Evolutionary conservation across 2,329 filamentous ascomycete species (phyloP), one percentile per base, ranked within the genome.

Genomic region (Aurifilum marmelostoma): DNA sequence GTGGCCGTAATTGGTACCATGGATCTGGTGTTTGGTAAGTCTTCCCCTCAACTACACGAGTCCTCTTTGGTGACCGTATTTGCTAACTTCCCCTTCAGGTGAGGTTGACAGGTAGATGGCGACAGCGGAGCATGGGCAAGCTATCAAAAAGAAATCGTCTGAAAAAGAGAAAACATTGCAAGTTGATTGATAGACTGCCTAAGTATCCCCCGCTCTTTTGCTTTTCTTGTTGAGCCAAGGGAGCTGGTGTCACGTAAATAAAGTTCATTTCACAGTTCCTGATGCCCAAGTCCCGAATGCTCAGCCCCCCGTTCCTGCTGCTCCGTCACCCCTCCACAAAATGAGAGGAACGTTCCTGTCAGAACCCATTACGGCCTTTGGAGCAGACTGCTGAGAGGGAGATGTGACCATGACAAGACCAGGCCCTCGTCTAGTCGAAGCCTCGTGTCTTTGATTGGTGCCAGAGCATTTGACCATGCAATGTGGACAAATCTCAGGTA

Each of bases 1-100:
- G 96, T 99, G 63, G 97, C 96, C 62, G 94, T 98, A 70, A 98
- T 98, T 75, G 92, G 89, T 79, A 92, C 92, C 65, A 94, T 94
- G 91, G 92, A 94, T 88, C 82, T 96, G 79, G 92, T 95, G 85
- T 95, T 96, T 80, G 93, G 93, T 89, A 85, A 85, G 87, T 81
- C 59, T 18, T 34, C 21, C n/a, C 16, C 8, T 7, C 24, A 18
- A 39, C 34, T 16, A 43, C 2, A 12, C 56, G 67, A 64, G 65
- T 27, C 18, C 27, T 59, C 56, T 34, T 68, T 63, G 27, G 21
- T 3, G 14, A 37, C 16, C 18, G 27, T 41, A 52, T 37, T 65
- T 66, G 73, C 80, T 84, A 79, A 84, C 75, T 52, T 8, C 14
- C 41, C 43, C n/a, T 69, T 1, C 66, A 89, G 87, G 87, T 74